A percentile compares a stretch with the other conserved stretches of the same genome.
phyloP scores from a whole-genome alignment of 169 alveolate genomes.

The Perkinsus olseni region DNA sequence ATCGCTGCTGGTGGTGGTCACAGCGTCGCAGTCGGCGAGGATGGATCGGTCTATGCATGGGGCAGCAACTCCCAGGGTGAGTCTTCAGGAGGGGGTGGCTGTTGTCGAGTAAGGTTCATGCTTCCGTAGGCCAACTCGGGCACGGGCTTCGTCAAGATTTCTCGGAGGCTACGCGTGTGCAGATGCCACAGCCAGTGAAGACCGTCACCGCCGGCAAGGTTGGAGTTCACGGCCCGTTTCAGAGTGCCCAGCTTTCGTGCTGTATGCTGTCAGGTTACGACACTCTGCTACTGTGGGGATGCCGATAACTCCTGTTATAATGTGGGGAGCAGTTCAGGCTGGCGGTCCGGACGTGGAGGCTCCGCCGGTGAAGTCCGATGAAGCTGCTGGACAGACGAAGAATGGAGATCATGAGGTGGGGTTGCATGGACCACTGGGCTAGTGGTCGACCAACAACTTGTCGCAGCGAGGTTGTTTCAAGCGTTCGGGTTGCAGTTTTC shows the following conservation, averaged over 20 bases:
- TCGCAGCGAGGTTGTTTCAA: too few species aligned
- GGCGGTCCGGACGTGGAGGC: background rate
- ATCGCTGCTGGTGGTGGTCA: conserved; percentile 6
- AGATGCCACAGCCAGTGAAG: background rate
- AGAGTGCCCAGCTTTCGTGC: background rate
- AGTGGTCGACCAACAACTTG: too few species aligned
- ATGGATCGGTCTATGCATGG: background rate
- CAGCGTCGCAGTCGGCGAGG: background rate
- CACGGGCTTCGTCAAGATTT: conserved; percentile 3
- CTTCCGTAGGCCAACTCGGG: conserved; percentile 4
- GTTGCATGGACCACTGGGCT: too few species aligned
- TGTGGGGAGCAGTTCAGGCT: background rate
- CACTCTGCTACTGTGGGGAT: background rate
- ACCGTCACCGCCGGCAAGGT: background rate
- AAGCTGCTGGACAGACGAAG: background rate
- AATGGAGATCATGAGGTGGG: background rate
- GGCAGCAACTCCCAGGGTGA: background rate
- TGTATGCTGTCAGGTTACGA: background rate
- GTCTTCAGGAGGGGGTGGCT: background rate
- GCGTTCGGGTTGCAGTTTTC: too few species aligned
- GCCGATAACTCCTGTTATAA: background rate
- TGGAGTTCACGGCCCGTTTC: too few species aligned
- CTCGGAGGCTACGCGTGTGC: background rate
- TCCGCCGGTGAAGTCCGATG: too few species aligned
- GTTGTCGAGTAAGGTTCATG: background rate